phyloP scores from a whole-genome alignment of 257 asterid genomes.

The Solanum arcanum region DNA sequence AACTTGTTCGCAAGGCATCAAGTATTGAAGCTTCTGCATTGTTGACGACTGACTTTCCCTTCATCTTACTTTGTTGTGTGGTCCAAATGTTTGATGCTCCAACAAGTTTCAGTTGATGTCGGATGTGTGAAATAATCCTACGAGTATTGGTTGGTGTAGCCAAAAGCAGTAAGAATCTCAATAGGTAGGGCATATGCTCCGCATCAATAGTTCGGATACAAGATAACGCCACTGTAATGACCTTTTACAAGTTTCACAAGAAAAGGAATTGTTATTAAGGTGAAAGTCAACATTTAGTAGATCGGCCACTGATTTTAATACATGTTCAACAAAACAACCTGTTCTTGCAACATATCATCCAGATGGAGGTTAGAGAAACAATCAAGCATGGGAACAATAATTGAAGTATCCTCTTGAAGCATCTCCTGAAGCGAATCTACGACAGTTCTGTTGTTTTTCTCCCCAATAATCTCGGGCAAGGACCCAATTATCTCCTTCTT shows the following conservation, averaged over 20 bases:
- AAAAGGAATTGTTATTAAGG: not conserved
- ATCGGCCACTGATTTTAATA: not conserved
- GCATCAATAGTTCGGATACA: slow-evolving; percentile 73
- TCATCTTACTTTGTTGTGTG: slow-evolving; percentile 42
- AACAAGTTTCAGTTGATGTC: slow-evolving; percentile 52
- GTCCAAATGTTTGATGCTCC: slow-evolving; percentile 33
- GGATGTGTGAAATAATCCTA: slow-evolving; percentile 57
- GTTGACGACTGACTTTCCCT: slow-evolving; percentile 54
- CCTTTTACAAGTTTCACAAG: slow-evolving; percentile 27
- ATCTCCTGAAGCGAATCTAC: slow-evolving; percentile 65
- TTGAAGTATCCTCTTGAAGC: slow-evolving; percentile 75
- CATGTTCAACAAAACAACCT: slow-evolving; percentile 27
- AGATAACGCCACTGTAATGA: slow-evolving; percentile 55
- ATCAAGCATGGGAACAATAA: slow-evolving; percentile 72
- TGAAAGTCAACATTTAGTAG: not conserved
- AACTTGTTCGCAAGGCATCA: slow-evolving; percentile 67
- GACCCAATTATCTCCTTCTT: slow-evolving; percentile 83
- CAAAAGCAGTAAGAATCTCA: slow-evolving; percentile 64
- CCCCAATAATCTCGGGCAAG: slow-evolving; percentile 71
- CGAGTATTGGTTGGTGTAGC: slow-evolving; percentile 64
- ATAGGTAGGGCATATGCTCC: slow-evolving; percentile 71
- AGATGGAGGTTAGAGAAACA: slow-evolving; percentile 72
- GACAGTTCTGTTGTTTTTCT: slow-evolving; percentile 49
- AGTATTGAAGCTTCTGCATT: slow-evolving; percentile 51
- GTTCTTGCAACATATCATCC: slow-evolving; percentile 62